phyloP scores from a whole-genome alignment of 2,329 filamentous ascomycete genomes.

The Fonsecaea erecta region DNA sequence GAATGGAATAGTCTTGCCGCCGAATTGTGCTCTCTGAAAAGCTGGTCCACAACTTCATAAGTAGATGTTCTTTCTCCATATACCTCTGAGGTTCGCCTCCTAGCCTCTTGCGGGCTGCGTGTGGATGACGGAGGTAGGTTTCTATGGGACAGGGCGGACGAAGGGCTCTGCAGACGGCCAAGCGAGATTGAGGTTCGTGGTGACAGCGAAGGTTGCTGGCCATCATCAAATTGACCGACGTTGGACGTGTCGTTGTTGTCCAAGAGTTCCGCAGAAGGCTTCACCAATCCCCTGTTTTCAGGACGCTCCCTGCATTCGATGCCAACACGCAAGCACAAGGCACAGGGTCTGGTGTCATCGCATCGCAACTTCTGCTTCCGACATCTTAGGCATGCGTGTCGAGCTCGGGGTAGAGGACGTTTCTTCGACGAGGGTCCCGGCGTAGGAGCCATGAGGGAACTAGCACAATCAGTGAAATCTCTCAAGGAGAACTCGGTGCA shows the following conservation, averaged over 20 bases:
- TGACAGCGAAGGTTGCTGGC: neutral
- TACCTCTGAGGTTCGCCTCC: slow-evolving; percentile 15
- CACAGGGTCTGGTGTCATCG: slow-evolving; percentile 28
- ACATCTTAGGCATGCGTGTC: slow-evolving; percentile 29
- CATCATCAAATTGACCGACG: neutral
- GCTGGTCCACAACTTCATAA: slow-evolving; percentile 31
- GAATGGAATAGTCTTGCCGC: slow-evolving; percentile 17
- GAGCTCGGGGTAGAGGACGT: slow-evolving; percentile 23
- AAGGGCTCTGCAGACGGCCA: neutral
- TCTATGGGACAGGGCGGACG: neutral
- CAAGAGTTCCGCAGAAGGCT: neutral
- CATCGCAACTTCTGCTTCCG: slow-evolving; percentile 31
- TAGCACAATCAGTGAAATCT: neutral
- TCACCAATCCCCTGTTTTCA: neutral
- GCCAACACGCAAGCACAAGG: slow-evolving; percentile 25
- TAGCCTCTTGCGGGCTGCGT: slow-evolving; percentile 10
- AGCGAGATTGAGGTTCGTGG: neutral
- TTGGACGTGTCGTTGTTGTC: neutral
- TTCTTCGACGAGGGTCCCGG: slow-evolving; percentile 14
- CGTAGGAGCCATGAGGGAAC: slow-evolving; percentile 10
- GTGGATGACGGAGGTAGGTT: neutral
- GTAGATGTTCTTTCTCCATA: slow-evolving; percentile 29
- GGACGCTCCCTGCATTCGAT: slow-evolving; percentile 28
- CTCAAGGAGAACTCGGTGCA: neutral
- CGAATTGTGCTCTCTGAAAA: slow-evolving; percentile 29